These are phyloP conservation scores for Xylariaceae sp. DNA, from an alignment of 2,329 filamentous ascomycete species.

Conservation along the genomic window DNA sequence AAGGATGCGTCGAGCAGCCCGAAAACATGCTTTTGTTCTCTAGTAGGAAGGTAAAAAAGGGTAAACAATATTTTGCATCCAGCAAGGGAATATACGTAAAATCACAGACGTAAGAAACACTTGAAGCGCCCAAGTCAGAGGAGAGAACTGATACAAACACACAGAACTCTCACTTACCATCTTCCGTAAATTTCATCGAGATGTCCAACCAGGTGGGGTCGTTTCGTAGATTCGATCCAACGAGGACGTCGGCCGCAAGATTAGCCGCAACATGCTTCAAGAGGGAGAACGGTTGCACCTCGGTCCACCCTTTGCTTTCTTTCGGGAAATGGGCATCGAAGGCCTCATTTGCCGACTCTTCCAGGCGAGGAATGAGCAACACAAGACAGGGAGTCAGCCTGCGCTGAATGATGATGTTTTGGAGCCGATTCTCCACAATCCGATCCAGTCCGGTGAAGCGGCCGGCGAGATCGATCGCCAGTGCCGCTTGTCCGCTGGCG, in stretches of 20 bases:
- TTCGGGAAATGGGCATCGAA: not conserved
- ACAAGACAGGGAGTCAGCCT: slow-evolving; percentile 11
- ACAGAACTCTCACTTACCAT: not conserved
- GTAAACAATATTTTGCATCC: not conserved
- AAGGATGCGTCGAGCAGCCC: not conserved
- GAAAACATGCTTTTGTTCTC: not conserved
- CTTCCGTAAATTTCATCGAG: not conserved
- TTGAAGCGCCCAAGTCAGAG: too few relatives aligned
- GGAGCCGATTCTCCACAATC: slow-evolving; percentile 14
- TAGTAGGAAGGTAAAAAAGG: not conserved
- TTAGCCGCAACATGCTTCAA: not conserved
- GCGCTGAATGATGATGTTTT: slow-evolving; percentile 14
- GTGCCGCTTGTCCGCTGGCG: not conserved
- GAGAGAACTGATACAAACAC: not conserved
- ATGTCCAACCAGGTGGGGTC: not conserved
- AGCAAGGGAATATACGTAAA: not conserved
- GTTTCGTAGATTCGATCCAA: not conserved
- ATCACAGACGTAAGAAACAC: not conserved
- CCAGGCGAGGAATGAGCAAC: not conserved
- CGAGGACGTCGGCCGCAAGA: not conserved
- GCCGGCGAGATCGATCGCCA: slow-evolving; percentile 7
- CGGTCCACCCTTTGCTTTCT: not conserved
- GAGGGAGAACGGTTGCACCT: not conserved
- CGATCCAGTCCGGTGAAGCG: slow-evolving; percentile 4
- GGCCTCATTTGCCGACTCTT: not conserved